Conservation (phyloP, 202 grass and related monocot species). For the Eragrostis tef region DNA sequence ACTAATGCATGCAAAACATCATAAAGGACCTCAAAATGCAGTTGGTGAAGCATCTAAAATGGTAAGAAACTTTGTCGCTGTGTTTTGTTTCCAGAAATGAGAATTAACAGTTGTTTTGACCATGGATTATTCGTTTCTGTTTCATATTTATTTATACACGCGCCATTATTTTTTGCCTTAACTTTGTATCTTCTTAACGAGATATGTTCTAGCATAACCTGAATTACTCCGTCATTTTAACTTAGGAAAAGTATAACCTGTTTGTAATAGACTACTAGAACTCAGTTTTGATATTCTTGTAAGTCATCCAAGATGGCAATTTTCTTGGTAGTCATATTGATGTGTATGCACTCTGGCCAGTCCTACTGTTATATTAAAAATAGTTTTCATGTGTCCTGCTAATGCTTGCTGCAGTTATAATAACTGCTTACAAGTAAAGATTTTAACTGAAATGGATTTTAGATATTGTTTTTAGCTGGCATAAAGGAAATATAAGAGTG, state of each 20-base stretch:
- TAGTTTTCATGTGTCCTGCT: not conserved
- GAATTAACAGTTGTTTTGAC: not conserved
- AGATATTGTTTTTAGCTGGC: not conserved
- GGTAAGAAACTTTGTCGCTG: slow-evolving; percentile 39
- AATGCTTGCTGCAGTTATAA: slow-evolving; percentile 6
- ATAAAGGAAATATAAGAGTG: not conserved
- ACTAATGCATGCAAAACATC: slow-evolving; percentile 33
- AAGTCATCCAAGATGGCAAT: slow-evolving; percentile 15
- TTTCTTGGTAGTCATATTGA: slow-evolving; percentile 17
- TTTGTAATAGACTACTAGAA: slow-evolving; percentile 6
- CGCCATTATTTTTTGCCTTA: not conserved
- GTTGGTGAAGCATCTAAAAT: slow-evolving; percentile 39
- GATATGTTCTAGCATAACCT: not conserved
- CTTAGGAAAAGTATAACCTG: not conserved
- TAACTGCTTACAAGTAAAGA: not conserved
- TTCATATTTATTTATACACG: not conserved
- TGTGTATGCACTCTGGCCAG: slow-evolving; percentile 1
- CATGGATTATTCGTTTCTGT: not conserved
- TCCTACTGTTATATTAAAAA: slow-evolving; percentile 3
- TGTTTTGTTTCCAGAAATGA: not conserved
- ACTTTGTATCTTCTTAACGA: not conserved
- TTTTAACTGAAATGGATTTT: not conserved
- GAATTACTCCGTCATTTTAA: not conserved
- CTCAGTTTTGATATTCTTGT: slow-evolving; percentile 15
- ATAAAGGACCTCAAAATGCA: slow-evolving; percentile 35